phyloP scores from a whole-genome alignment of 805 yeast genomes.

The Yamadazyma philogaea region DNA sequence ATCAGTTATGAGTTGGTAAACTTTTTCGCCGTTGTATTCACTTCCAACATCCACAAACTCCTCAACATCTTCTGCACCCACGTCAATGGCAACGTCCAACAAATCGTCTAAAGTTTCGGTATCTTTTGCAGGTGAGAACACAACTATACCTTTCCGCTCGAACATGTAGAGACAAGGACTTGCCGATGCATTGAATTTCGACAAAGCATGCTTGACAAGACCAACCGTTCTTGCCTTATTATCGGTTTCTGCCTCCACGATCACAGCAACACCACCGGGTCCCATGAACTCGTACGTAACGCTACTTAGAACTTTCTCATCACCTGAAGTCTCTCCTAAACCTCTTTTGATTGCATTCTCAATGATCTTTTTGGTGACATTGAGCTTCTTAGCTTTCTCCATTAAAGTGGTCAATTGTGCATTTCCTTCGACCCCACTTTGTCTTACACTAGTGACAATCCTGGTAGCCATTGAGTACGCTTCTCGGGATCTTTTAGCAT shows the following conservation, averaged over 20 bases:
- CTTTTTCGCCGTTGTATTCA: constrained; percentile 35
- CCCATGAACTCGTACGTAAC: constrained; percentile 86
- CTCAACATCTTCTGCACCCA: constrained; percentile 78
- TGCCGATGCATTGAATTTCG: constrained; percentile 64
- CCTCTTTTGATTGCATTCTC: constrained; percentile 88
- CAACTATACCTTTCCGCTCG: constrained; percentile 71
- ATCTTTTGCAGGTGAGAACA: constrained; percentile 39
- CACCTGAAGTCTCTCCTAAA: constrained; percentile 56
- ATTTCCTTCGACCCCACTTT: constrained; percentile 65
- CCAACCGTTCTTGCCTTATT: constrained; percentile 81
- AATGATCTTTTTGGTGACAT: constrained; percentile 78
- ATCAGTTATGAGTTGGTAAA: constrained; percentile 54
- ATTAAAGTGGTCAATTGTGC: constrained; percentile 66
- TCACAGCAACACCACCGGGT: constrained; percentile 85
- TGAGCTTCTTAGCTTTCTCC: constrained; percentile 72
- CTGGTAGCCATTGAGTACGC: constrained; percentile 70
- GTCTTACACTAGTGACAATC: constrained; percentile 72
- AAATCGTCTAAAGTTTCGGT: constrained; percentile 55
- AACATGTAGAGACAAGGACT: constrained; percentile 79
- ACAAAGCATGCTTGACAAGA: constrained; percentile 68
- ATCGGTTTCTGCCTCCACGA: constrained; percentile 86
- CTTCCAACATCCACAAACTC: constrained; percentile 43
- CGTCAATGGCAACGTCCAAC: constrained; percentile 71
- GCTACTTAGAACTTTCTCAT: constrained; percentile 44
- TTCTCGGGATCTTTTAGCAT: constrained; percentile 67